Base-by-base conservation (phyloP, 2,329 filamentous ascomycete species). In the Claviceps humidiphila region DNA sequence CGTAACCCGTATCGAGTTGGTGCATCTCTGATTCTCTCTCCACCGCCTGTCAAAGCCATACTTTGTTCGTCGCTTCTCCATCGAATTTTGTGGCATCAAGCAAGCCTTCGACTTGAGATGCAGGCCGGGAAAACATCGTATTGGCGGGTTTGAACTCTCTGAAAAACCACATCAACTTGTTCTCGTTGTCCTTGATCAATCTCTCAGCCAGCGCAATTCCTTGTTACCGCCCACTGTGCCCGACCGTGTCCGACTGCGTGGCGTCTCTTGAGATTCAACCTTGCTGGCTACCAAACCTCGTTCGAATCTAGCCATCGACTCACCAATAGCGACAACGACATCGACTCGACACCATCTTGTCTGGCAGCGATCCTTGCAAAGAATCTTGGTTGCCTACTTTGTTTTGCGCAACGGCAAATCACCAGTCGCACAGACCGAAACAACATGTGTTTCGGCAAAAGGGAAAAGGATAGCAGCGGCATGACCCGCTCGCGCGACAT, bases 401-500 rank as follows among this genome's bases (percentile, higher is more conserved):
- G 13, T 13, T 16, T n/a, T 26, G 13, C 20, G 5, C 50, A 20
- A 16, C 20, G 24, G 17, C 50, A 26, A 11, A 17, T 30, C 44
- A 22, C 9, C 5, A 17, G 17, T 22, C 14, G 43, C n/a, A 22
- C 43, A 51, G 37, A 14, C 41, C 20, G 34, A 17, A 6, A 22
- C 38, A 46, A 24, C 66, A 85, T 85, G 82, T 85, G 82, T 67
- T 85, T 85, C 66, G 79, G 81, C 56, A 68, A 71, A 57, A 72
- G 78, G 59, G 72, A 74, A 53, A 74, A 72, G 59, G 68, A 68
- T 56, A 70, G 71, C 55, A 37, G 49, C 60, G 73, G 73, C 58
- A 68, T 66, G 26, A 71, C 74, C 55, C 80, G 78, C 61, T 83
- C 80, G 55, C 74, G 80, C 66, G 88, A 93, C 67, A 89, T 98